phyloP scores from a whole-genome alignment of 495 filamentous ascomycete species.

The Antarctomyces pellizariae region DNA sequence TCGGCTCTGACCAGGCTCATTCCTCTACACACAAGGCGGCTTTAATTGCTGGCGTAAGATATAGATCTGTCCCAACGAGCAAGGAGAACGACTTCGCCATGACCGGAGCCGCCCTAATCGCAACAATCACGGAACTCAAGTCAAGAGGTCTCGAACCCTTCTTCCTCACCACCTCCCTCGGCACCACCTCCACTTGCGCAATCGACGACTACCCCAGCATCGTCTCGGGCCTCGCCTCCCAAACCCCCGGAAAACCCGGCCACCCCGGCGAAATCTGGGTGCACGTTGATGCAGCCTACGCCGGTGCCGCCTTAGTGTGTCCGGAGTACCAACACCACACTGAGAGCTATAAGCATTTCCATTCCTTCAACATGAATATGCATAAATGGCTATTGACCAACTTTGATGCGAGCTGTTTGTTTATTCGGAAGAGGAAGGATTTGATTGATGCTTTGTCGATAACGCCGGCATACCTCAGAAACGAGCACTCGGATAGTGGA shows the following conservation, averaged over 20 bases:
- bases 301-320: conserved; percentile 59
- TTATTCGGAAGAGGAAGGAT: conserved; percentile 46
- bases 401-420: conserved; percentile 78
- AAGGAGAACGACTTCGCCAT: conserved; percentile 43
- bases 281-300: conserved; percentile 93
- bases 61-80: conserved; percentile 36
- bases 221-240: conserved; percentile 34
- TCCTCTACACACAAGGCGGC: conserved; percentile 73
- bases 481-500: conserved; percentile 55
- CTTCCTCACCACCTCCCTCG: conserved; percentile 65
- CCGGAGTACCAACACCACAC: conserved; percentile 59
- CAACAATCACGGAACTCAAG: conserved; percentile 33
- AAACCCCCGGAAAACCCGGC: conserved; percentile 16
- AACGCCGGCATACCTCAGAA: conserved; percentile 62
- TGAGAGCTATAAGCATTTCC: conserved; percentile 36
- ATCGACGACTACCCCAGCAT: conserved; percentile 62
- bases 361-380: conserved; percentile 88
- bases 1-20: conserved; percentile 62
- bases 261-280: conserved; percentile 43
- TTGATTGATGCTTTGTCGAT: conserved; percentile 62
- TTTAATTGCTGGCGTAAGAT: conserved; percentile 62
- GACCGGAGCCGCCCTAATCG: conserved; percentile 36
- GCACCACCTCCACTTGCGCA: conserved; percentile 74
- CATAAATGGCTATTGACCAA: conserved; percentile 96
- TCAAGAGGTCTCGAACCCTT: conserved; percentile 55